These are phyloP conservation scores for Salix brachista DNA, from an alignment of 345 rosid species.

Conservation along the genomic window DNA sequence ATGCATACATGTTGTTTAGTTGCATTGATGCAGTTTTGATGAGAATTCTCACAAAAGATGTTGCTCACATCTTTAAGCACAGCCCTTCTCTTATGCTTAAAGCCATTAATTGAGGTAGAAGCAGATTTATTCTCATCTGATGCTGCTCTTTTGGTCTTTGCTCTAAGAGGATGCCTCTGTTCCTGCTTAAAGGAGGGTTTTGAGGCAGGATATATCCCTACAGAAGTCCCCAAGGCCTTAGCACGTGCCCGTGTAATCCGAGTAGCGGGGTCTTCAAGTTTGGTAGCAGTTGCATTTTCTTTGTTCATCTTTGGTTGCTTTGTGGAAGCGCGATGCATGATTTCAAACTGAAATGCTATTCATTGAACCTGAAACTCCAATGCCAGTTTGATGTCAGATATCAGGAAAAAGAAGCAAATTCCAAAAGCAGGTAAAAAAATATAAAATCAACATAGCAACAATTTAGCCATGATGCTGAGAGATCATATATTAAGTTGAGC, in stretches of 20 bases:
- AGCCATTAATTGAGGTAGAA: slow-evolving; percentile 23
- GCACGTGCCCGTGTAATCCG: slow-evolving; percentile 74
- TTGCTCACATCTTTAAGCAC: slow-evolving; percentile 78
- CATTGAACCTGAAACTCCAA: slow-evolving; percentile 43
- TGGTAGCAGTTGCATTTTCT: slow-evolving; percentile 42
- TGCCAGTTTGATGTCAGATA: slow-evolving; percentile 10
- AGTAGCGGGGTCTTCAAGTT: slow-evolving; percentile 32
- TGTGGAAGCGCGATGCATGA: slow-evolving; percentile 28
- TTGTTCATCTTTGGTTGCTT: slow-evolving; percentile 58
- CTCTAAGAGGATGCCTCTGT: slow-evolving; percentile 35
- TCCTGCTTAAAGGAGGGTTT: slow-evolving; percentile 64
- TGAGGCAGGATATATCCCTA: slow-evolving; percentile 44
- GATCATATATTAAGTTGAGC: not conserved
- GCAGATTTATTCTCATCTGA: slow-evolving; percentile 44
- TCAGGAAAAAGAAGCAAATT: not conserved
- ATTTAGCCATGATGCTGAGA: not conserved
- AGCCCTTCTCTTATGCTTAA: slow-evolving; percentile 70
- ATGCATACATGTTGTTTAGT: slow-evolving; percentile 20
- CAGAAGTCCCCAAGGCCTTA: slow-evolving; percentile 49
- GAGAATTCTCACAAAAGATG: slow-evolving; percentile 25
- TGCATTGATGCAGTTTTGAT: slow-evolving; percentile 31
- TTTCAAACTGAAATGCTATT: slow-evolving; percentile 25
- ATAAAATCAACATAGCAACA: not conserved
- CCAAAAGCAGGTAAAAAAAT: not conserved
- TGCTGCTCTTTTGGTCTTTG: slow-evolving; percentile 44